Percentiles rank a stretch among this genome's conserved stretches.
phyloP scores from a whole-genome alignment of 805 yeast genomes.

The Alloascoidea africana region DNA sequence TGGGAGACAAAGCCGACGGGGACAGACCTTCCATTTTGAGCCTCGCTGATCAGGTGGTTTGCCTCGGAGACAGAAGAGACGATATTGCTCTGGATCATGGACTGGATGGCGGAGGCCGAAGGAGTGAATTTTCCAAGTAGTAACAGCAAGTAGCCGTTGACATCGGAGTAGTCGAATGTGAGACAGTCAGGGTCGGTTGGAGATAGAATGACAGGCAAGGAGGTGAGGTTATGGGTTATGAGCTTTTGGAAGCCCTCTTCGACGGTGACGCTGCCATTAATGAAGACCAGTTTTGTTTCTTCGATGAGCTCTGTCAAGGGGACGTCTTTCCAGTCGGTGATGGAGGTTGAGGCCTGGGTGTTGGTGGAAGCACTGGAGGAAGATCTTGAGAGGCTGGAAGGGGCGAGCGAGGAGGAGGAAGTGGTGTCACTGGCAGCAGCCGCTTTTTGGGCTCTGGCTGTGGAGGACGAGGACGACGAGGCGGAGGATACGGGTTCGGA shows the following conservation, averaged over 20 bases:
- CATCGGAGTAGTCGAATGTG: conserved; percentile 88
- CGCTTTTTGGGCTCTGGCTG: too few species aligned
- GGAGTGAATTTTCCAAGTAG: conserved; percentile 57
- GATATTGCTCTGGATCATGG: conserved; percentile 2
- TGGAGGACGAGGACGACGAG: not conserved
- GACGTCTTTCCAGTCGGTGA: conserved; percentile 63
- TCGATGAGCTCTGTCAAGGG: conserved; percentile 63
- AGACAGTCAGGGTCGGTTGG: conserved; percentile 18
- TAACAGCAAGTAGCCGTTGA: conserved; percentile 71
- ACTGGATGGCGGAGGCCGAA: conserved; percentile 2
- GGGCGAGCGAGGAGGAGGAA: not conserved
- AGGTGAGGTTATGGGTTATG: conserved; percentile 58
- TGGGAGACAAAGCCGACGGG: conserved; percentile 82
- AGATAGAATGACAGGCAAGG: conserved; percentile 67
- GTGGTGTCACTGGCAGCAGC: not conserved
- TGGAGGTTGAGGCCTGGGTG: conserved; percentile 13
- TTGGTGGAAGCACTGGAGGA: not conserved
- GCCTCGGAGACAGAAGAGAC: conserved; percentile 8
- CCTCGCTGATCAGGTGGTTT: conserved; percentile 28
- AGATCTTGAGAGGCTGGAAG: not conserved
- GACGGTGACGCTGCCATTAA: conserved; percentile 54
- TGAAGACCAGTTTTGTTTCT: conserved; percentile 57
- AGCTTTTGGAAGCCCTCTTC: conserved; percentile 48
- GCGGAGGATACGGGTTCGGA: not conserved
- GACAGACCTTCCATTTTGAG: conserved; percentile 58